These are phyloP conservation scores for Yarrowia divulgata DNA, from an alignment of 805 yeast genomes.

Conservation along the genomic window DNA sequence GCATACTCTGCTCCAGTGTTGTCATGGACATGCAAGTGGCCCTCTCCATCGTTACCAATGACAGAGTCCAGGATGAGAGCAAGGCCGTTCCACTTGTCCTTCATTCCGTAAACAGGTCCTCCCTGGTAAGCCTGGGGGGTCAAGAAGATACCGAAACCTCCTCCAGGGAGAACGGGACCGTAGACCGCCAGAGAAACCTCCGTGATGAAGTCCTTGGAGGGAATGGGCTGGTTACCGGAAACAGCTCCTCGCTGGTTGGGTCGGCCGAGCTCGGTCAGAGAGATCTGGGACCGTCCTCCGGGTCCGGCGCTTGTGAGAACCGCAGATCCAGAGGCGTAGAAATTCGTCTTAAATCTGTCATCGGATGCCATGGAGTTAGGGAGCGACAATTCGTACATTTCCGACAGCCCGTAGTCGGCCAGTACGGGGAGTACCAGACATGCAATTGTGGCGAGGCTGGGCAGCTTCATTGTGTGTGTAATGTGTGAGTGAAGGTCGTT, in stretches of 20 bases:
- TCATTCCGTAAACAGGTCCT: conserved; percentile 52
- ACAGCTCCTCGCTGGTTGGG: conserved; percentile 48
- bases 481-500: neutral
- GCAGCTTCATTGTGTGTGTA: conserved; percentile 10
- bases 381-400: conserved; percentile 27
- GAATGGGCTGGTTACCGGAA: conserved; percentile 48
- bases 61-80: conserved; percentile 52
- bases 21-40: conserved; percentile 52
- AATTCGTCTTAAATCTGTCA: conserved; percentile 22
- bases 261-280: conserved; percentile 27
- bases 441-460: conserved; percentile 2
- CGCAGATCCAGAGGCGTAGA: conserved; percentile 29
- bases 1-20: conserved; percentile 51
- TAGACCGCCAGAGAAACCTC: conserved; percentile 48
- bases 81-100: conserved; percentile 53
- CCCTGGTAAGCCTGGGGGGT: conserved; percentile 45
- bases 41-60: conserved; percentile 44
- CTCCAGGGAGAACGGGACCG: conserved; percentile 50
- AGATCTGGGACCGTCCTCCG: conserved; percentile 22
- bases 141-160: conserved; percentile 53
- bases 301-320: conserved; percentile 17
- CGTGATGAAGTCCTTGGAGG: conserved; percentile 50
- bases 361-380: conserved; percentile 7
- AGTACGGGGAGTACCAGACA: conserved; percentile 17
- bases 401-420: conserved; percentile 18